phyloP scores from a whole-genome alignment of 148 eudicot genomes.

The Polygonum aviculare region DNA sequence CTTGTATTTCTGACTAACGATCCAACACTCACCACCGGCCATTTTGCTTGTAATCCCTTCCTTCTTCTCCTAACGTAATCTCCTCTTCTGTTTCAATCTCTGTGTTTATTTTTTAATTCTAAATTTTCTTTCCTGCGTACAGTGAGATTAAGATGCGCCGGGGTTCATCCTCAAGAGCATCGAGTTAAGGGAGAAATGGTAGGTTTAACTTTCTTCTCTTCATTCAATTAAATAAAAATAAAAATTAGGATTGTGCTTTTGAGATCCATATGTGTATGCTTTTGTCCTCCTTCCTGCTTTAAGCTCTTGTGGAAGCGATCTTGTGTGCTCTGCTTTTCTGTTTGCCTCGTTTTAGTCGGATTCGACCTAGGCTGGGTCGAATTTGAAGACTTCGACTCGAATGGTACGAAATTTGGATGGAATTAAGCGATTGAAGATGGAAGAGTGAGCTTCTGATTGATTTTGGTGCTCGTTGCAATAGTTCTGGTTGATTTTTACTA shows the following conservation, averaged over 20 bases:
- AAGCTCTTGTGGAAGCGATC: too few relatives aligned
- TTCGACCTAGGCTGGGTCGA: too few relatives aligned
- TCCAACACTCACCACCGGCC: too few relatives aligned
- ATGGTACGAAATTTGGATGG: too few relatives aligned
- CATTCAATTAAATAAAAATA: not conserved
- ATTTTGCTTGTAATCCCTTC: conserved; percentile 44
- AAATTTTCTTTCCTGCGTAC: conserved; percentile 15
- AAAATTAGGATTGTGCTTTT: not conserved
- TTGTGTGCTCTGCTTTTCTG: too few relatives aligned
- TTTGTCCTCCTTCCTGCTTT: not conserved
- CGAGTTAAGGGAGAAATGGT: conserved; percentile 78
- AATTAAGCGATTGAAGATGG: too few relatives aligned
- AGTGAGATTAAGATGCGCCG: conserved; percentile 89
- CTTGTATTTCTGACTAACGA: too few relatives aligned
- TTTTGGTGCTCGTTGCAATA: too few relatives aligned
- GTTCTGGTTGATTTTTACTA: too few relatives aligned
- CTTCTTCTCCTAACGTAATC: not conserved
- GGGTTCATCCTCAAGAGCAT: conserved; percentile 71
- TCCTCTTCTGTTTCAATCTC: not conserved
- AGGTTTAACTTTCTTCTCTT: conserved; percentile 15
- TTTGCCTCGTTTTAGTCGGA: too few relatives aligned
- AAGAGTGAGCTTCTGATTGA: too few relatives aligned
- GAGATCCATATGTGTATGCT: not conserved
- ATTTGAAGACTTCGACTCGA: too few relatives aligned
- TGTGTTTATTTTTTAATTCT: conserved; percentile 6